phyloP scores from a whole-genome alignment of 176 grass and related monocot genomes.

The Calamus simplicifolius region DNA sequence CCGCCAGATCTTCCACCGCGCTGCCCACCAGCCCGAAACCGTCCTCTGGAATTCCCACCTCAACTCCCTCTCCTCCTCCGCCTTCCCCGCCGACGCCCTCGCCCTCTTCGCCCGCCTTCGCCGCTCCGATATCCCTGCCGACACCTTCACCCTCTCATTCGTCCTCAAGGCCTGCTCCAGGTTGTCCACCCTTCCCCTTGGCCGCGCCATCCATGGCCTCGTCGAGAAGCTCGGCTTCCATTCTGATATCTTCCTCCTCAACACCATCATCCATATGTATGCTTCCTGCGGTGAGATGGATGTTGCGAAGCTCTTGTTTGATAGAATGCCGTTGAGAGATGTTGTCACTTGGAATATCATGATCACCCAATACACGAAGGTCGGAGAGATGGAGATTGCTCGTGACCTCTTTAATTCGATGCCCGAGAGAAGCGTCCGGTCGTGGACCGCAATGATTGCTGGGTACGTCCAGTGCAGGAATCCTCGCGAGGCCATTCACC shows the following conservation, averaged over 20 bases:
- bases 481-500: slow-evolving; percentile 12
- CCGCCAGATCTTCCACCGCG: slow-evolving; percentile 2
- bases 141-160: slow-evolving; percentile 21
- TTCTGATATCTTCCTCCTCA: slow-evolving; percentile 19
- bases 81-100: slow-evolving; percentile 9
- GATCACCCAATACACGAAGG: slow-evolving; percentile 20
- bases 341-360: slow-evolving; percentile 32
- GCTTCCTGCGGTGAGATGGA: slow-evolving; percentile 10
- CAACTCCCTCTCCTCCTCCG: slow-evolving; percentile 11
- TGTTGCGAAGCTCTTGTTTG: slow-evolving; percentile 19
- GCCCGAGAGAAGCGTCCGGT: slow-evolving; percentile 21
- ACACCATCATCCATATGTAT: slow-evolving; percentile 34
- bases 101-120: slow-evolving; percentile 16
- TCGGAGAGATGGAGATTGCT: slow-evolving; percentile 15
- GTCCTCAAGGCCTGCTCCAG: slow-evolving; percentile 22
- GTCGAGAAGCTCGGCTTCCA: slow-evolving; percentile 19
- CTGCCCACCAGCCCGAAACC: neutral
- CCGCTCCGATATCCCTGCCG: neutral
- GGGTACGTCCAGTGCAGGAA: slow-evolving; percentile 26
- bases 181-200: neutral
- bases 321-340: slow-evolving; percentile 23
- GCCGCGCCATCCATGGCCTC: slow-evolving; percentile 12
- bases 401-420: slow-evolving; percentile 26
- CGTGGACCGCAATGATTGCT: slow-evolving; percentile 29
- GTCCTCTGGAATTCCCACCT: slow-evolving; percentile 21